A percentile compares a stretch with the other conserved stretches of the same genome.
Evolutionary conservation across 768 basidiomycete species (phyloP).

Genomic region (Tylopilus intermedius): DNA sequence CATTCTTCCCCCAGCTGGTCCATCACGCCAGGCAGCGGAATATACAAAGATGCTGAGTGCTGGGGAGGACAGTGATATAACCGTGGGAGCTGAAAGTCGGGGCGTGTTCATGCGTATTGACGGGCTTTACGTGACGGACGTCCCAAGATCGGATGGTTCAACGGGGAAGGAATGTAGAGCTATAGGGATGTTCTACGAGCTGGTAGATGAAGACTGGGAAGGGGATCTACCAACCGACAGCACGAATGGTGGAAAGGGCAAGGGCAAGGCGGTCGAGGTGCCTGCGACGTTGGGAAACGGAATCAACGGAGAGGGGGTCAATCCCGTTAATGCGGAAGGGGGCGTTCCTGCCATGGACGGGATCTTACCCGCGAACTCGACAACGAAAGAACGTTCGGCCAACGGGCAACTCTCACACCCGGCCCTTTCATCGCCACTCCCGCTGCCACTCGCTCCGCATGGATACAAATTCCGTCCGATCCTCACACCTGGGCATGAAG

Average conservation of each 20-base stretch:
- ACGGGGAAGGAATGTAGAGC: conserved; percentile 55
- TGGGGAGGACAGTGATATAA: conserved; percentile 4
- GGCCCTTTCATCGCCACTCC: conserved; percentile 28
- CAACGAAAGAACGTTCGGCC: conserved; percentile 16
- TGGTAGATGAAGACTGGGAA: conserved; percentile 72
- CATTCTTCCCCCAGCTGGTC: conserved; percentile 60
- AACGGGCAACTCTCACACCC: conserved; percentile 37
- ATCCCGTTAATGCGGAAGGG: conserved; percentile 11
- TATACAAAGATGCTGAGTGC: conserved; percentile 20
- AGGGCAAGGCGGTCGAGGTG: conserved; percentile 31
- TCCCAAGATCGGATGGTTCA: conserved; percentile 37
- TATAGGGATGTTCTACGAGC: conserved; percentile 72
- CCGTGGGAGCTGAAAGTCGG: conserved; percentile 33
- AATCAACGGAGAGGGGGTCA: background rate
- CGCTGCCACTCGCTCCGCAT: conserved; percentile 58
- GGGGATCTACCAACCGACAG: conserved; percentile 19
- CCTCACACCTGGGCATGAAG: conserved; percentile 55
- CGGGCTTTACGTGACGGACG: conserved; percentile 60
- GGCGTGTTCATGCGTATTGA: conserved; percentile 72
- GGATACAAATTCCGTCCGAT: conserved; percentile 71
- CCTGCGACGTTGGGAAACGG: conserved; percentile 9
- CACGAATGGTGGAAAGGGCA: conserved; percentile 22
- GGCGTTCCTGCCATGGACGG: conserved; percentile 18
- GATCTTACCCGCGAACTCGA: conserved; percentile 5
- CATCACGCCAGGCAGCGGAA: conserved; percentile 32